phyloP scores from a whole-genome alignment of 495 filamentous ascomycete species.

The Penicillium silybi region DNA sequence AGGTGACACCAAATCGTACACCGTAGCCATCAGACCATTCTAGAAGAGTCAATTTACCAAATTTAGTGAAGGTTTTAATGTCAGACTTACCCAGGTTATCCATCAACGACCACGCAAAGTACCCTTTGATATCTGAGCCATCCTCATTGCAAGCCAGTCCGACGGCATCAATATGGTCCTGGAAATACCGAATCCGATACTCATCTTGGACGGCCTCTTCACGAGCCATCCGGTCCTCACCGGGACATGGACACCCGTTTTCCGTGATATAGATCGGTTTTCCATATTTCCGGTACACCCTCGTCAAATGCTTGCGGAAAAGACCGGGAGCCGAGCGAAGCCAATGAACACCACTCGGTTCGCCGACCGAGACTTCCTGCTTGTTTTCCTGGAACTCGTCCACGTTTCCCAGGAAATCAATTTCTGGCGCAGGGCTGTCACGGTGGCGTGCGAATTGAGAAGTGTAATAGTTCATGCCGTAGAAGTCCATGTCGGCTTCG shows the following conservation, averaged over 20 bases:
- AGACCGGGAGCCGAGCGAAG: constrained; percentile 55
- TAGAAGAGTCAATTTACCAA: neutral
- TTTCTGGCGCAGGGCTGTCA: constrained; percentile 29
- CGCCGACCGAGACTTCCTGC: constrained; percentile 56
- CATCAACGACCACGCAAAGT: constrained; percentile 72
- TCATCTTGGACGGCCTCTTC: constrained; percentile 56
- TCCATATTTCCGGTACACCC: constrained; percentile 66
- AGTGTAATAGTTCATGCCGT: constrained; percentile 76
- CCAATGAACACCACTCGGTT: constrained; percentile 66
- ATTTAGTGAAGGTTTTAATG: neutral
- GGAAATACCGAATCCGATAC: constrained; percentile 64
- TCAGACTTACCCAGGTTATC: constrained; percentile 38
- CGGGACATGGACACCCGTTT: constrained; percentile 64
- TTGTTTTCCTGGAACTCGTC: constrained; percentile 58
- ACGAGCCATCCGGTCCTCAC: constrained; percentile 63
- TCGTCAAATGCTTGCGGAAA: constrained; percentile 65
- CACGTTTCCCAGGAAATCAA: constrained; percentile 65
- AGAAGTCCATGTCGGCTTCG: constrained; percentile 61
- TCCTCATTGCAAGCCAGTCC: constrained; percentile 54
- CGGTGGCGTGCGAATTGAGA: constrained; percentile 59
- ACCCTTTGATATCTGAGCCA: constrained; percentile 60
- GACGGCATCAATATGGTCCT: constrained; percentile 62
- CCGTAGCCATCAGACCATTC: constrained; percentile 66
- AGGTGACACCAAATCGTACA: constrained; percentile 67
- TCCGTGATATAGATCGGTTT: constrained; percentile 70